phyloP scores from a whole-genome alignment of 2,329 filamentous ascomycete genomes.

The Mycosphaerella sp. region DNA sequence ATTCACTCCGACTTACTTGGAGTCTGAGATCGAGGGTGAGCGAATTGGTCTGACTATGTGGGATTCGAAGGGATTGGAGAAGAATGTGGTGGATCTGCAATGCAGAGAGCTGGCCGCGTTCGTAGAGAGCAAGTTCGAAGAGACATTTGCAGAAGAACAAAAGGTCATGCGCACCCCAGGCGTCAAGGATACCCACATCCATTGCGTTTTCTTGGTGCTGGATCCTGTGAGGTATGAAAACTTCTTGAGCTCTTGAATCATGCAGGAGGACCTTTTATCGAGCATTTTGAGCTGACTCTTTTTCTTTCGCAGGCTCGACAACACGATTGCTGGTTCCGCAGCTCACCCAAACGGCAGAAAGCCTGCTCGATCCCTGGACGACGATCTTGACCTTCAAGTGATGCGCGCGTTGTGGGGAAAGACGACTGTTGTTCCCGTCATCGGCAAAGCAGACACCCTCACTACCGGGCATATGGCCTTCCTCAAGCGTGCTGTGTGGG shows the following conservation, averaged over 20 bases:
- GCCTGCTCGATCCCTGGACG: slow-evolving; percentile 53
- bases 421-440: slow-evolving; percentile 90
- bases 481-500: slow-evolving; percentile 85
- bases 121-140: slow-evolving; percentile 96
- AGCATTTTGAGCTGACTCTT: slow-evolving; percentile 27
- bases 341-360: slow-evolving; percentile 17
- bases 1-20: slow-evolving; percentile 83
- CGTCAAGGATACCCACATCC: slow-evolving; percentile 92
- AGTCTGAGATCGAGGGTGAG: slow-evolving; percentile 90
- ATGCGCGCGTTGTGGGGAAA: slow-evolving; percentile 83
- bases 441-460: slow-evolving; percentile 94
- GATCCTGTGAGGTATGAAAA: slow-evolving; percentile 56
- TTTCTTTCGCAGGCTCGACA: slow-evolving; percentile 56
- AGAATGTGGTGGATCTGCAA: slow-evolving; percentile 90
- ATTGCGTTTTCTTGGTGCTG: slow-evolving; percentile 86
- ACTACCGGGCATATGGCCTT: slow-evolving; percentile 91
- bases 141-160: slow-evolving; percentile 95
- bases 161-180: slow-evolving; percentile 92
- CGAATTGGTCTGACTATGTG: slow-evolving; percentile 88
- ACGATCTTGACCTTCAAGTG: slow-evolving; percentile 85
- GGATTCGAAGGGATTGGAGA: slow-evolving; percentile 94
- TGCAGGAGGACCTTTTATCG: too few species aligned
- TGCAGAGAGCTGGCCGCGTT: slow-evolving; percentile 86
- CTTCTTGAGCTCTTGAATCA: background rate
- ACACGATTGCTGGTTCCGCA: slow-evolving; percentile 46